Evolutionary conservation across 306 rosid species (phyloP).

Genomic region (Castanea crenata): DNA sequence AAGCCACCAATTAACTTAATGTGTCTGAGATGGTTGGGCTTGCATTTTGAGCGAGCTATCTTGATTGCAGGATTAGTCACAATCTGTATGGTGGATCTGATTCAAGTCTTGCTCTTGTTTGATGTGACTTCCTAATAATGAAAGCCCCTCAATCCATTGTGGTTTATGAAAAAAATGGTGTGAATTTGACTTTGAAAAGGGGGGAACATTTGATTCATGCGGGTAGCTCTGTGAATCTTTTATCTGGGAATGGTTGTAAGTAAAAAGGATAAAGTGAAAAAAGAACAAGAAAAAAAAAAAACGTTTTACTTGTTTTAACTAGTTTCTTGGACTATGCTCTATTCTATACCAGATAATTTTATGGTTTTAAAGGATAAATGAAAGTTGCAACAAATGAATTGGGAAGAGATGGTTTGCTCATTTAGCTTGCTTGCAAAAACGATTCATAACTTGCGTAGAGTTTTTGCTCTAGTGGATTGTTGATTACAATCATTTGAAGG

Average conservation of each 20-base stretch:
- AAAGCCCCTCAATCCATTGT: not conserved
- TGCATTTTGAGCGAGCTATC: slow-evolving; percentile 2
- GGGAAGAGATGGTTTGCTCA: not conserved
- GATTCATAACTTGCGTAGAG: not conserved
- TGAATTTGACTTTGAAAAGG: not conserved
- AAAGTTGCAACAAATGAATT: not conserved
- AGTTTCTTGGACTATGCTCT: not conserved
- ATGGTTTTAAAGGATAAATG: not conserved
- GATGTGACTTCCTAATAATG: not conserved
- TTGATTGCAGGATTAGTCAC: not conserved
- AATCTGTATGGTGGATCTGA: not conserved
- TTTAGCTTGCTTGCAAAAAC: not conserved
- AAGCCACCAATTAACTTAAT: not conserved
- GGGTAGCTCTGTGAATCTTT: not conserved
- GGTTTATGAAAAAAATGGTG: not conserved
- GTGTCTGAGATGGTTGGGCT: not conserved
- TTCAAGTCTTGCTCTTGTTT: not conserved
- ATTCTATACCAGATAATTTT: not conserved
- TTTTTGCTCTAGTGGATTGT: not conserved
- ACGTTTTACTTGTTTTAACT: not conserved
- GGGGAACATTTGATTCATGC: not conserved
- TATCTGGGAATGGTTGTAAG: not conserved
- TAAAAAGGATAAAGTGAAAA: not conserved
- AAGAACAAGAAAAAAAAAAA: not conserved
- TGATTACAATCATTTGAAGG: not conserved